A percentile compares a stretch with the other conserved stretches of the same genome.
Conservation (phyloP, 345 rosid species). For the Salix exigua region DNA sequence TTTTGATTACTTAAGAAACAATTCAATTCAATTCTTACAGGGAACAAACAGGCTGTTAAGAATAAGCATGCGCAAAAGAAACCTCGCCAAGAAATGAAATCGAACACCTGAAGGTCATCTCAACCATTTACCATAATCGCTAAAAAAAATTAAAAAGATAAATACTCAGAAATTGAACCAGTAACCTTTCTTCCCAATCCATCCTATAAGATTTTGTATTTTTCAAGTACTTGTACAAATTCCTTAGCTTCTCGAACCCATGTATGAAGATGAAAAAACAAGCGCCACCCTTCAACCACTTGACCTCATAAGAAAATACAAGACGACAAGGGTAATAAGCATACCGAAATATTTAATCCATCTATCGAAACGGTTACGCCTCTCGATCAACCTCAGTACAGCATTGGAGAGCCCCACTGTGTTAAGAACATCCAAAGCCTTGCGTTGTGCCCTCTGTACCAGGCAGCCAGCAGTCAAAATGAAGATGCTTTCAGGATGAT, state of each 20-base stretch:
- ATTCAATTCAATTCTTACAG: too few relatives aligned
- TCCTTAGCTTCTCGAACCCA: background rate
- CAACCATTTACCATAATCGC: too few relatives aligned
- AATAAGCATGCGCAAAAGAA: too few relatives aligned
- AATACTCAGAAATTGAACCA: background rate
- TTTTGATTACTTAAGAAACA: too few relatives aligned
- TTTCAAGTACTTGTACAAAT: background rate
- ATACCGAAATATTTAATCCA: constrained; percentile 89
- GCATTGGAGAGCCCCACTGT: constrained; percentile 91
- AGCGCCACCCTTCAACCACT: constrained; percentile 7
- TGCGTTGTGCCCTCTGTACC: constrained; percentile 80
- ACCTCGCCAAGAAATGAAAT: too few relatives aligned
- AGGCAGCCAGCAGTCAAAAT: background rate
- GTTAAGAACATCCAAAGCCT: constrained; percentile 80
- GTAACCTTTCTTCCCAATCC: background rate
- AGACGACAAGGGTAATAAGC: constrained; percentile 50
- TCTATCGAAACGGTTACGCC: constrained; percentile 81
- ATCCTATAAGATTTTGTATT: background rate
- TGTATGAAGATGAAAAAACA: background rate
- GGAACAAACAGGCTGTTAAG: too few relatives aligned
- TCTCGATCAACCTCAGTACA: constrained; percentile 81
- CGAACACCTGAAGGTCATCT: too few relatives aligned
- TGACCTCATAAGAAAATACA: constrained; percentile 67
- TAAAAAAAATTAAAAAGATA: too few relatives aligned
- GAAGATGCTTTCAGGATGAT: background rate